A percentile compares a stretch with the other conserved stretches of the same genome.
These are phyloP conservation scores for Colletotrichum sp. DNA, from an alignment of 2,329 filamentous ascomycete species.

Conservation along the genomic window DNA sequence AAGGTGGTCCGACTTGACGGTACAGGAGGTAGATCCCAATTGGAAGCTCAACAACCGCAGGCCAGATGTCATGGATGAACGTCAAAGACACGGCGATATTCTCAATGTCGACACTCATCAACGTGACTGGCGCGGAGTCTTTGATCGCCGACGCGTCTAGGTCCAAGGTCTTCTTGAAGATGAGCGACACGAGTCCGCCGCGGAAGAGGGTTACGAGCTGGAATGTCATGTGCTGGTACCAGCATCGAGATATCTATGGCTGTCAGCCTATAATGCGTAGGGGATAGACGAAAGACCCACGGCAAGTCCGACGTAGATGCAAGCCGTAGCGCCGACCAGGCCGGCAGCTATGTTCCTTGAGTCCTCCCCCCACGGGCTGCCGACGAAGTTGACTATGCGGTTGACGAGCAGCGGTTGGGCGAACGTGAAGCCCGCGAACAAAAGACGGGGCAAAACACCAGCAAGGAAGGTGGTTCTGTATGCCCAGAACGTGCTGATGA, in stretches of 20 bases:
- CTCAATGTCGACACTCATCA: slow-evolving; percentile 53
- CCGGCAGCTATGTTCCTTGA: slow-evolving; percentile 35
- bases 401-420: slow-evolving; percentile 51
- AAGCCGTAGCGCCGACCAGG: slow-evolving; percentile 43
- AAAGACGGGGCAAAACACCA: slow-evolving; percentile 40
- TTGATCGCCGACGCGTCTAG: slow-evolving; percentile 34
- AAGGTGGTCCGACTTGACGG: slow-evolving; percentile 35
- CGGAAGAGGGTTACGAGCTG: slow-evolving; percentile 41
- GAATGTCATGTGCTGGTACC: slow-evolving; percentile 38
- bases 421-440: slow-evolving; percentile 45
- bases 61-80: slow-evolving; percentile 42
- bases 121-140: slow-evolving; percentile 43
- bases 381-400: slow-evolving; percentile 35
- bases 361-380: slow-evolving; percentile 27
- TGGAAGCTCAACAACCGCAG: slow-evolving; percentile 39
- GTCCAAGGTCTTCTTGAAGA: slow-evolving; percentile 52
- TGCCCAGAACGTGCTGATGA: slow-evolving; percentile 29
- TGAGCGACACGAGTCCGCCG: slow-evolving; percentile 44
- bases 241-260: slow-evolving; percentile 11
- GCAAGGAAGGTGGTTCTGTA: slow-evolving; percentile 34
- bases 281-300: slow-evolving; percentile 27
- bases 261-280: slow-evolving; percentile 7
- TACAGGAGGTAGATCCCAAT: slow-evolving; percentile 41
- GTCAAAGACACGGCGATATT: slow-evolving; percentile 30
- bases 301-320: slow-evolving; percentile 48